Base-by-base conservation (phyloP, 306 rosid genomes). In the Vigna nakashimae region DNA sequence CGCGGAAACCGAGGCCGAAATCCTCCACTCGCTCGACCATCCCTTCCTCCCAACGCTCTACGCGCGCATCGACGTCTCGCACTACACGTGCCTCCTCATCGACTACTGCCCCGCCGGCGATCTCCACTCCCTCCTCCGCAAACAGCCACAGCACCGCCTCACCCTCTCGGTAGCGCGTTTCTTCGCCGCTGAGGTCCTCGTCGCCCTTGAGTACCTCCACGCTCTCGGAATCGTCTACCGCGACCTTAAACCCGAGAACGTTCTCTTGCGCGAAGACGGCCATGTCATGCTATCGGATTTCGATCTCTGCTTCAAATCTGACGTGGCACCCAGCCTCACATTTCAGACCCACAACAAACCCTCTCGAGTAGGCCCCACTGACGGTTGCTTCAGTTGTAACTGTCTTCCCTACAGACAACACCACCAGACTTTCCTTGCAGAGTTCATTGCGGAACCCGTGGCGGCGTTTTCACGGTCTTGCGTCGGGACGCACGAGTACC, bases 21-120 rank as follows among this genome's bases (percentile, higher is more conserved):
- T 92, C 71, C 97, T 95, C 50, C 83, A 90, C 79, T 34, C 83
- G 74, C 90, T 95, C 2, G 96, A 95, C 72, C 98, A 95, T 69
- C 98, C 98, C 5, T 95, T 92, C 51, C 93, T 95, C 46, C 98
- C 97, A 0, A 95, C 98, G 2, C 98, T 95, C 84, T 95, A 95
- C 82, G 89, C 98, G 5, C 92, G 81, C 68, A 82, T 95, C 59
- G 89, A 95, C 9, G 97, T 87, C 2, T 92, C 98, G 0, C 98
- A 91, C 70, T 95, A 92, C 91, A 86, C 96, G 11, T 92, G 98
- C 68, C 91, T 95, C 62, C 84, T 95, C 15, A 95, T 95, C 5
- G 98, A 95, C 77, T 95, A 92, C 74, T 95, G 98, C 82, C 87
- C 97, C 38, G 86, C 83, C 34, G 97, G 98, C 0, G 97, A 95